Evolutionary conservation across 345 rosid genomes (phyloP).

Genomic region (Citrus trifoliata): DNA sequence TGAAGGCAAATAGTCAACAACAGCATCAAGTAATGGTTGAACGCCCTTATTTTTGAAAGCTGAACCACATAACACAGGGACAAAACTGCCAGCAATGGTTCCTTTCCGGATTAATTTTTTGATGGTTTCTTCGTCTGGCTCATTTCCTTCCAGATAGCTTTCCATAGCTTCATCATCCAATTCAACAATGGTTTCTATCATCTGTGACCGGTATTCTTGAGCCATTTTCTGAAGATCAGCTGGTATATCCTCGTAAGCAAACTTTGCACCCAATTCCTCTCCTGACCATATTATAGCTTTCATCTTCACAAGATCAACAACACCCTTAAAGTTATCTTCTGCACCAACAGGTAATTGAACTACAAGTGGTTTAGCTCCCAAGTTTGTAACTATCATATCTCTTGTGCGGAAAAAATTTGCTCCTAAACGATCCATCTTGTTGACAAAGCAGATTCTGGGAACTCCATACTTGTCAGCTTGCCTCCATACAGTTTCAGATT

Average conservation of each 20-base stretch:
- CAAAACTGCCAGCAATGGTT: conserved; percentile 66
- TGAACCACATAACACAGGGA: conserved; percentile 88
- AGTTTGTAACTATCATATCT: conserved; percentile 87
- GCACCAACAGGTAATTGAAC: conserved; percentile 87
- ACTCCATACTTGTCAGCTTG: conserved; percentile 99
- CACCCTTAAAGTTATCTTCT: conserved; percentile 76
- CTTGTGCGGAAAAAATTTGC: conserved; percentile 94
- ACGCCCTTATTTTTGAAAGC: conserved; percentile 96
- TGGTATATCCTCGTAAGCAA: conserved; percentile 70
- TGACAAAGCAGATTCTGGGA: conserved; percentile 93
- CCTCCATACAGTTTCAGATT: conserved; percentile 99
- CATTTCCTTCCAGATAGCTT: conserved; percentile 85
- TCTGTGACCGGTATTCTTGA: conserved; percentile 59
- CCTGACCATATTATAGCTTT: conserved; percentile 91
- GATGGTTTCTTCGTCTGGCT: conserved; percentile 82
- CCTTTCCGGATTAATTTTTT: conserved; percentile 80
- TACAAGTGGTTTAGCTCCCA: conserved; percentile 95
- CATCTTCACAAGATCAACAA: conserved; percentile 86
- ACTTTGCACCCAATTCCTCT: conserved; percentile 96
- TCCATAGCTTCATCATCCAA: conserved; percentile 93
- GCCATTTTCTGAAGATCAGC: conserved; percentile 77
- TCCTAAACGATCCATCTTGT: conserved; percentile 97
- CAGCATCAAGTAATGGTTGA: conserved; percentile 93
- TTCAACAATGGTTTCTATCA: conserved; percentile 73
- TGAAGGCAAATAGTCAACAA: conserved; percentile 88